Base-by-base conservation (phyloP, 2,329 filamentous ascomycete genomes). In the Neofusicoccum parvum region DNA sequence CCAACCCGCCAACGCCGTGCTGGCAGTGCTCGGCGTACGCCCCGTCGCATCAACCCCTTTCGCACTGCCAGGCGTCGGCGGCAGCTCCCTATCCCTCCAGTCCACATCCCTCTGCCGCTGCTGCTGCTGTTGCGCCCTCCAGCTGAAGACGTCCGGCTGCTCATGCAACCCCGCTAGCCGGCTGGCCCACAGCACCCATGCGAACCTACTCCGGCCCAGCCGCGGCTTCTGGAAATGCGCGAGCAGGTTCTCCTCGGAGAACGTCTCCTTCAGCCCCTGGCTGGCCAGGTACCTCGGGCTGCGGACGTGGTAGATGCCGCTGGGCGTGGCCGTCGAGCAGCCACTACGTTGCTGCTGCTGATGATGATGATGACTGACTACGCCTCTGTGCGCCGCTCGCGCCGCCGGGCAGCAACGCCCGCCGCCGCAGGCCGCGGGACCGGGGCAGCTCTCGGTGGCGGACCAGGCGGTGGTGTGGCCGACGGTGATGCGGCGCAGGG, bases 111-210 rank as follows among this genome's bases (percentile, higher is more conserved):
- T 17, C 11, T 36, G 49, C 14, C 20, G 20, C 34, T 6, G 20
- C 48, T n/a, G 34, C 27, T 37, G 39, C 59, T 6, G 46, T 43
- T 4, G 9, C 45, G n/a, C 37, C 23, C 54, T 46, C 54, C 39
- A 45, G 11, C 23, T 20, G 15, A 37, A 59, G 10, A 59, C 10
- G 15, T 45, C 32, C 32, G 41, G 54, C 39, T 48, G 56, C 56
- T 48, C 56, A 70, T 59, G 54, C 56, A 60, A 68, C 11, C 48
- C 46, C n/a, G 77, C 74, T 3, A 79, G 50, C 17, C 75, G 70
- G 50, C 74, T 72, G 7, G 75, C 76, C 76, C 77, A 79, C 46
- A 76, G 71, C 15, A 79, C 78, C 68, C 78, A 79, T 3, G 73
- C 75, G 59, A 73, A 77, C 54, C 73, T 67, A 4, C 67, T 68